Conservation (phyloP, 1,284 basidiomycete species). For the Takashimella tepidaria region DNA sequence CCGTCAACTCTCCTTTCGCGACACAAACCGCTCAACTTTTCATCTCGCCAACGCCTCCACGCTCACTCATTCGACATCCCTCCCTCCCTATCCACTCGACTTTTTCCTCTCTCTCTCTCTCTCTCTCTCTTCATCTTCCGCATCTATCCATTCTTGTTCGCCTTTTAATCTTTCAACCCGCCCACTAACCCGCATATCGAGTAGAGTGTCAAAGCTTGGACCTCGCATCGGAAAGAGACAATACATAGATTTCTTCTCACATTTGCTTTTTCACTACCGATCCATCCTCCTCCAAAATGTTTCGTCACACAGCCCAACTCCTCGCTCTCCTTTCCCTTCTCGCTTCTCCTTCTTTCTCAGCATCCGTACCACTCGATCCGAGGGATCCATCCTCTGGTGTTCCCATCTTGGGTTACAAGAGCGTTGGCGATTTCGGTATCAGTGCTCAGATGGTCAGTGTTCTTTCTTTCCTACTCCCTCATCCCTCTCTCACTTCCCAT, state of each 20-base stretch:
- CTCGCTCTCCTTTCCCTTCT: conserved; percentile 11
- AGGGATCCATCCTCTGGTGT: conserved; percentile 5
- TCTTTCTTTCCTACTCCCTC: too few relatives aligned
- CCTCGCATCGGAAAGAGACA: too few relatives aligned
- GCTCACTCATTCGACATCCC: not conserved
- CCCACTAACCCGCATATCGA: too few relatives aligned
- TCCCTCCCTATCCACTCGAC: not conserved
- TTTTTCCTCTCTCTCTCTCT: not conserved
- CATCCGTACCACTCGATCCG: conserved; percentile 3
- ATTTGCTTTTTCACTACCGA: not conserved
- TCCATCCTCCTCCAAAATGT: not conserved
- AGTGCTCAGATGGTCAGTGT: conserved; percentile 46
- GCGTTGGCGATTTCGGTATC: conserved; percentile 43
- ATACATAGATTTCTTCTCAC: not conserved
- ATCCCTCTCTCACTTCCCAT: not conserved
- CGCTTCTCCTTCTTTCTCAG: conserved; percentile 1
- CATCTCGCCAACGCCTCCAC: not conserved
- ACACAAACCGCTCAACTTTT: not conserved
- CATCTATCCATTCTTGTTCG: too few relatives aligned
- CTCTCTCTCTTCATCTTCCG: not conserved
- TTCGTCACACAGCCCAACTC: conserved; percentile 3
- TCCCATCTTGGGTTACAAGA: conserved; percentile 35
- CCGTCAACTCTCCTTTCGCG: not conserved
- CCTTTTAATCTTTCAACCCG: not conserved
- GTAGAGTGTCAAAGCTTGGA: too few relatives aligned